Evolutionary conservation across 2,329 filamentous ascomycete genomes (phyloP).

Genomic region (Furcasterigmium furcatum): DNA sequence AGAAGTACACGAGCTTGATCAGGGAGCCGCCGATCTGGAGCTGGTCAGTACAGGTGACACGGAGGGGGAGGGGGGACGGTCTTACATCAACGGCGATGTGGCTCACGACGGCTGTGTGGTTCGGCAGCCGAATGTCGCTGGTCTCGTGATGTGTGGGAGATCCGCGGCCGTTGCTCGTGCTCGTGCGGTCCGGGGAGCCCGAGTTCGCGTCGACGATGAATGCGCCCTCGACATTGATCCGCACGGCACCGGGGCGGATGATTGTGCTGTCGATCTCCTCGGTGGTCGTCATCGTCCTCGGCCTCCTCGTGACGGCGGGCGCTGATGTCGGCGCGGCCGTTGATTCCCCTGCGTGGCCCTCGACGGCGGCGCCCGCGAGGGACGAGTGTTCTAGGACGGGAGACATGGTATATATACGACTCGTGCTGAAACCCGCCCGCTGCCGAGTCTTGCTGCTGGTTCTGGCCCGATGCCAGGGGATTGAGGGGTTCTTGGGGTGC

Average conservation of each 20-base stretch:
- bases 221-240: conserved; percentile 94
- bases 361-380: background rate
- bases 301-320: conserved; percentile 14
- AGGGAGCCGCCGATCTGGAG: conserved; percentile 87
- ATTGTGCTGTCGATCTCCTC: conserved; percentile 60
- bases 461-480: too few species aligned
- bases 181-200: conserved; percentile 41
- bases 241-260: conserved; percentile 66
- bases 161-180: conserved; percentile 36
- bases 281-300: conserved; percentile 42
- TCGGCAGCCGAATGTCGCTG: conserved; percentile 91
- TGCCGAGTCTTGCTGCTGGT: too few species aligned
- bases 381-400: background rate
- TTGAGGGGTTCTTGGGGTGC: too few species aligned
- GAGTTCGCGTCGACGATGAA: conserved; percentile 89
- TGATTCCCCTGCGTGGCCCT: background rate
- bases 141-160: conserved; percentile 62
- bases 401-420: background rate
- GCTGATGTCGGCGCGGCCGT: background rate
- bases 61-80: conserved; percentile 13
- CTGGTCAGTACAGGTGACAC: conserved; percentile 4
- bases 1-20: conserved; percentile 96
- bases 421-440: too few species aligned
- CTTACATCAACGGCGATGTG: conserved; percentile 94
- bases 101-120: conserved; percentile 92